Evolutionary conservation across 257 asterid species (phyloP).

Genomic region (Plantago major): DNA sequence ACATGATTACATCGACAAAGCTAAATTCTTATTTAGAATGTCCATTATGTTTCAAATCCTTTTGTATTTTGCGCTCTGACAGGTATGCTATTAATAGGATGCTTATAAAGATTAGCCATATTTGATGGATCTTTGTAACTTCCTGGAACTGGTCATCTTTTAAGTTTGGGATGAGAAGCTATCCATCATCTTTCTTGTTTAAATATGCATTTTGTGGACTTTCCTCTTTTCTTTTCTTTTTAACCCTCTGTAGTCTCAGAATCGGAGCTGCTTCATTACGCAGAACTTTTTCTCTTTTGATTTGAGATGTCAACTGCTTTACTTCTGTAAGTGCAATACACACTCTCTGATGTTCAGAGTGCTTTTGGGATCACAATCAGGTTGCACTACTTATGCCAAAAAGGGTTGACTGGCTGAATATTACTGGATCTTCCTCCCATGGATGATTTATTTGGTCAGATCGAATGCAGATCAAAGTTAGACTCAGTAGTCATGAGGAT

Average conservation of each 20-base stretch:
- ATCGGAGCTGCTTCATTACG: neutral
- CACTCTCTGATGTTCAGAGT: neutral
- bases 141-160: slow-evolving; percentile 23
- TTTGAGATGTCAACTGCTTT: neutral
- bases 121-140: slow-evolving; percentile 18
- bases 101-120: slow-evolving; percentile 1
- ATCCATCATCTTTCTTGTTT: no score
- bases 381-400: neutral
- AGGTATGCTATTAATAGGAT: slow-evolving; percentile 8
- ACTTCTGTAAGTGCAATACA: neutral
- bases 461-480: slow-evolving; percentile 48
- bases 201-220: no score
- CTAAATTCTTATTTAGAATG: neutral
- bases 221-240: neutral
- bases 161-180: no score
- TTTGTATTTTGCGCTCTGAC: neutral
- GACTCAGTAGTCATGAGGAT: slow-evolving; percentile 65
- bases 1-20: neutral
- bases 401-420: slow-evolving; percentile 1
- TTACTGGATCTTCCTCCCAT: slow-evolving; percentile 24
- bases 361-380: neutral
- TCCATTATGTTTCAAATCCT: neutral
- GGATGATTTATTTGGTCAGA: slow-evolving; percentile 60
- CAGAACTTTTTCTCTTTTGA: neutral
- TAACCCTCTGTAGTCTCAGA: slow-evolving; percentile 13